These are phyloP conservation scores for Centella asiatica DNA, from an alignment of 129 eudicot genomes.

Conservation along the genomic window DNA sequence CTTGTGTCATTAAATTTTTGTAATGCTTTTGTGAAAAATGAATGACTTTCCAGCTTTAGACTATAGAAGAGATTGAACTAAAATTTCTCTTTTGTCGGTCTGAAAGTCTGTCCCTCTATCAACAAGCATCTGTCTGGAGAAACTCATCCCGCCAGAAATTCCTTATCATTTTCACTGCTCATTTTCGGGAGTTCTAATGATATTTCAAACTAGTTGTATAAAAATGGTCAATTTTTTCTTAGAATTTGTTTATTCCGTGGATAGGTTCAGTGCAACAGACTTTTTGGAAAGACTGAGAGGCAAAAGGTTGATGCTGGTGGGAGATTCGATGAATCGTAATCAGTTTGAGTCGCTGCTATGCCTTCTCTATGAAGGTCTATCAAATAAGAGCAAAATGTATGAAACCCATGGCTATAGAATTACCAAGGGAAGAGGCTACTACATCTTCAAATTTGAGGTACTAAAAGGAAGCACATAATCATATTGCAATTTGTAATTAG, in stretches of 20 bases:
- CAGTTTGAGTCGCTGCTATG: slow-evolving; percentile 93
- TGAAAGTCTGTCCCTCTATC: not conserved
- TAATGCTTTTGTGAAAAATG: not conserved
- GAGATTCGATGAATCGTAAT: slow-evolving; percentile 95
- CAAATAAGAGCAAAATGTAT: slow-evolving; percentile 74
- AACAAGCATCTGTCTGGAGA: not conserved
- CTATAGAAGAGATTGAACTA: no score
- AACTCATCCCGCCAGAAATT: not conserved
- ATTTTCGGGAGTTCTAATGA: not conserved
- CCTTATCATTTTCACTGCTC: not conserved
- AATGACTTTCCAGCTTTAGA: no score
- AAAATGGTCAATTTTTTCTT: slow-evolving; percentile 9
- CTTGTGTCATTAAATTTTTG: not conserved
- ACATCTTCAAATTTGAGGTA: slow-evolving; percentile 82
- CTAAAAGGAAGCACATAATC: no score
- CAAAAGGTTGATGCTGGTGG: slow-evolving; percentile 82
- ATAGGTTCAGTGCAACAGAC: slow-evolving; percentile 80
- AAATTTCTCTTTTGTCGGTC: not conserved
- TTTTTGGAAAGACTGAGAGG: slow-evolving; percentile 75
- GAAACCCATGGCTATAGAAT: slow-evolving; percentile 76
- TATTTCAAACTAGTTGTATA: not conserved
- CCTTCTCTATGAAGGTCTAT: slow-evolving; percentile 62
- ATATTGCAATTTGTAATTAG: no score
- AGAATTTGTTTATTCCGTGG: slow-evolving; percentile 18
- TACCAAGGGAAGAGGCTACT: slow-evolving; percentile 90